Evolutionary conservation across 306 rosid species (phyloP), one percentile per base, ranked within the genome.

Genomic region (Acacia acuminata): DNA sequence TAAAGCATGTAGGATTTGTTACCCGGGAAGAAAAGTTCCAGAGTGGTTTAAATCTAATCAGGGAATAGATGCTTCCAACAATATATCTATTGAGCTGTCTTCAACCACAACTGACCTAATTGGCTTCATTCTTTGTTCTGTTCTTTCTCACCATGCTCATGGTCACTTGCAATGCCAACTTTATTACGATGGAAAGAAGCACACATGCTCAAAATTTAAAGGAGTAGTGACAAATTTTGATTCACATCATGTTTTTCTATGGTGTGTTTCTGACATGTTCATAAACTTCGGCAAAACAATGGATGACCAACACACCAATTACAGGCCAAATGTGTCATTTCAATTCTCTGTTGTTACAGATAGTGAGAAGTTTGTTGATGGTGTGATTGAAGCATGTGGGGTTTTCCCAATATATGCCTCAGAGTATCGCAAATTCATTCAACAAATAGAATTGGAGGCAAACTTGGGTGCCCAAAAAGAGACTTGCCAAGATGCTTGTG

Each of bases 161-260:
- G 0, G 30, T n/a, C 1, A n/a, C 64, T 56, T 56, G 64, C 30
- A 20, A 58, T 58, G 65, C 65, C 15, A 22, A 22, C 5, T 58
- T 22, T 10, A 24, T 22, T 3, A 0, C 10, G 16, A 58, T 22
- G 32, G 32, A 3, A 10, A 9, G 0, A 1, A 10, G 32, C 7
- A 1, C 2, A 4, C 4, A 2, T 3, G 0, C 0, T 10, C 8
- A 4, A 0, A 0, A 2, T 58, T 10, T 9, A 27, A 27, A 27
- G 0, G 10, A 3, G 0, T 0, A 4, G 2, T 0, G 8, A 9
- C 2, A 58, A 10, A 3, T n/a, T 9, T 22, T 22, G 8, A 9
- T 58, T 22, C 65, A 22, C 65, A 58, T 24, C 32, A 58, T 58
- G 65, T 58, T 58, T 3, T 1, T 10, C 65, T 58, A 10, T 58